Base-by-base conservation (phyloP, 2,329 filamentous ascomycete species). In the Penicillium sp. region DNA sequence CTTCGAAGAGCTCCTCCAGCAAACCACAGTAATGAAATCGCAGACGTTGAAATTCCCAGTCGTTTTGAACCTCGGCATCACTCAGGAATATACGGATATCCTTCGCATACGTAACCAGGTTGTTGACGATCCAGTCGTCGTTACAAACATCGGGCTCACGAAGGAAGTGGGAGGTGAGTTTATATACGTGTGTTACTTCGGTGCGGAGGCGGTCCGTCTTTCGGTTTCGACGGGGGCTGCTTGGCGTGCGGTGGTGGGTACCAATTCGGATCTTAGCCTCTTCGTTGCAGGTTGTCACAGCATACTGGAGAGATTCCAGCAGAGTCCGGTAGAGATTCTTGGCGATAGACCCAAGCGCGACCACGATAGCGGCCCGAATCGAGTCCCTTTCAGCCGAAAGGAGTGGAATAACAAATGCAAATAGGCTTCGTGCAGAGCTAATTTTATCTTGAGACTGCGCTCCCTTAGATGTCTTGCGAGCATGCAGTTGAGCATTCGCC, bases 111-210 rank as follows among this genome's bases (percentile, higher is more conserved):
- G 86, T 86, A 44, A 95, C 88, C 35, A 99, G 83, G 61, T 96
- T 97, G 59, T 86, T 88, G 44, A 99, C 77, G 42, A 97, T 89
- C 86, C 92, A 97, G 60, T 96, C 91, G 63, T 96, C 90, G 55
- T 89, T 85, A 69, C 89, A 90, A 4, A 96, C 85, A 46, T 90
- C 87, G 0, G 88, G 80, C 42, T 90, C 83, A 59, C 89, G 88
- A 35, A 99, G 78, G 63, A 97, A 96, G 66, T 92, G 89, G 0
- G 92, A 92, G 0, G 93, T 97, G 33, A 97, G 80, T 70, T 95
- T 93, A 75, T 97, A 97, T 7, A 99, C 90, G 69, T 97, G 90
- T 0, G 95, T 97, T 49, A 97, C 92, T 70, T 97, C 94, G 0
- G 93, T 97, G 51, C 95, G 85, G 31, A 99, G 76, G 29, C 92